Evolutionary conservation across 164 flowering plant species (phyloP), one percentile per base, ranked within the genome.

Genomic region (Malania oleifera): DNA sequence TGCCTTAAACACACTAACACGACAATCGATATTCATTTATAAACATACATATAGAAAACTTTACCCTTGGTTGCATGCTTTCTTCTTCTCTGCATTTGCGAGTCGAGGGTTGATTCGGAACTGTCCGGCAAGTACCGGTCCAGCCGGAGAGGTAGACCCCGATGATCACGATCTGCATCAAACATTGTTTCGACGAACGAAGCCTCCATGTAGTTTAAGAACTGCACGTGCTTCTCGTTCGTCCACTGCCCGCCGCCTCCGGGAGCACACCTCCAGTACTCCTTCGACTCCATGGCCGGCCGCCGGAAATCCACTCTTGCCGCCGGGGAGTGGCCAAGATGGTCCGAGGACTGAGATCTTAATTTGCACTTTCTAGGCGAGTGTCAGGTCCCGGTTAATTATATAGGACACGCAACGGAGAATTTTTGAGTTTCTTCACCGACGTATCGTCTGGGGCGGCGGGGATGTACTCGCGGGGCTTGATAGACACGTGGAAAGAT

Each of bases 101-200:
- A 64, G 63, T 82, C 87, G 4, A 65, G 64, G 22, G 89, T 84
- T 0, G 95, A 86, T n/a, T 84, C 89, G 0, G 77, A 74, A 47
- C 67, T 47, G 53, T 82, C 89, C 1, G 87, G 87, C 24, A 80
- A 17, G 54, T 68, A 54, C 0, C 89, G 85, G 64, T 83, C 83
- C 14, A 82, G 77, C 20, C 68, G 82, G 50, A 41, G 70, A 12
- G 39, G n/a, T 18, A 56, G 58, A 10, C 31, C 22, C 48, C 57
- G 57, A 13, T 56, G 44, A 4, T 22, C 11, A 7, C 38, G 10
- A 12, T 12, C 38, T 7, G 7, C 46, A n/a, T 64, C 62, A 0
- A 80, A 46, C 82, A 83, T 77, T 41, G 69, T 64, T 14, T 76
- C 75, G 22, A 86, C 89, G 51, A 86, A 86, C 1, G 83, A 68